Evolutionary conservation across 768 basidiomycete genomes (phyloP).

Genomic region (Russula brevipes): DNA sequence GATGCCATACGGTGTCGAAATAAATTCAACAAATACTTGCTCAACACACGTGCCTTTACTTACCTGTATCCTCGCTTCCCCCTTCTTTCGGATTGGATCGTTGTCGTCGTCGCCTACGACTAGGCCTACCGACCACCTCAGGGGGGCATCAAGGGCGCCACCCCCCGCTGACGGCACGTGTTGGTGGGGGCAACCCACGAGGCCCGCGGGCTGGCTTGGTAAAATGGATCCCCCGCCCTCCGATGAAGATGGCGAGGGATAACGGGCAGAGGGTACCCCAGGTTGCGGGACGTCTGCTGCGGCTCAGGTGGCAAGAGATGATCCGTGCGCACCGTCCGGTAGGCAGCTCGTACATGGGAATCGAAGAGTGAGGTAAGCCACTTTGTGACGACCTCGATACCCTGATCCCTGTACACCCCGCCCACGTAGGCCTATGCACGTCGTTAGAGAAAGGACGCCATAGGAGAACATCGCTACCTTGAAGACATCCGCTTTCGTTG

Average conservation of each 20-base stretch:
- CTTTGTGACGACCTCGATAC: not conserved
- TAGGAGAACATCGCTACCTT: constrained; percentile 5
- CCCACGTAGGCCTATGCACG: constrained; percentile 16
- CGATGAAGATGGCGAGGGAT: not conserved
- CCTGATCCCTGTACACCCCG: constrained; percentile 15
- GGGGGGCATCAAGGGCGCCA: not conserved
- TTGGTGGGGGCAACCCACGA: not conserved
- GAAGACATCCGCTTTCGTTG: constrained; percentile 12
- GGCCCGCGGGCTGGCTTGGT: not conserved
- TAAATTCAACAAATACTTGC: not conserved
- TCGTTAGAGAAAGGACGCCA: not conserved
- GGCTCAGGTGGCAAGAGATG: not conserved
- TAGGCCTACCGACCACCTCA: not conserved
- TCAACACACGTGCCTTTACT: not conserved
- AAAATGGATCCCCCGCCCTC: not conserved
- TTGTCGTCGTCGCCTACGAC: not conserved
- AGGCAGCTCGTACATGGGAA: constrained; percentile 2
- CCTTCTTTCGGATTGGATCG: not conserved
- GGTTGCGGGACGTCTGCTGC: not conserved
- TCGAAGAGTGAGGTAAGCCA: constrained; percentile 11
- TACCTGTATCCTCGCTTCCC: not conserved
- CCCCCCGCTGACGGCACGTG: not conserved
- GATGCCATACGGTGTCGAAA: not conserved
- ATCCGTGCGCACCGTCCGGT: not conserved
- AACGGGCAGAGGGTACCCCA: not conserved